Conservation (phyloP, 2,329 filamentous ascomycete species). For the Nannizziopsis arthrosporioides region DNA sequence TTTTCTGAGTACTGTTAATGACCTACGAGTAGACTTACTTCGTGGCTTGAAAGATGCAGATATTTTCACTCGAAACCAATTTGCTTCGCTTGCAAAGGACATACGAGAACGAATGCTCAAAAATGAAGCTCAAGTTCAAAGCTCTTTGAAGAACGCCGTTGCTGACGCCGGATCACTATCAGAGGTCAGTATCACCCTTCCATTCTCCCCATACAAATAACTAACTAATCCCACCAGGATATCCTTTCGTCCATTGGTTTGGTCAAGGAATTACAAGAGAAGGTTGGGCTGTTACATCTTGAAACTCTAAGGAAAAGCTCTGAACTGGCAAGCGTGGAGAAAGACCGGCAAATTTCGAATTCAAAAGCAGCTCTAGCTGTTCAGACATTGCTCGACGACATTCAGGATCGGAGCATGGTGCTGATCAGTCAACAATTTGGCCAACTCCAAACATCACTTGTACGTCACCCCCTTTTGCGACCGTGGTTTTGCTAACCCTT, state of each 20-base stretch:
- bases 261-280: slow-evolving; percentile 15
- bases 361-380: slow-evolving; percentile 23
- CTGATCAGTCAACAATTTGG: slow-evolving; percentile 23
- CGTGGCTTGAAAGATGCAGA: slow-evolving; percentile 26
- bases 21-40: slow-evolving; percentile 23
- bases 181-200: slow-evolving; percentile 9
- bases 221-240: slow-evolving; percentile 20
- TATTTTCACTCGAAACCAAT: slow-evolving; percentile 16
- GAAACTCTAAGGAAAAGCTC: slow-evolving; percentile 21
- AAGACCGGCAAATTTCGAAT: slow-evolving; percentile 21
- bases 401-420: slow-evolving; percentile 23
- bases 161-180: slow-evolving; percentile 8
- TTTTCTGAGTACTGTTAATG: slow-evolving; percentile 25
- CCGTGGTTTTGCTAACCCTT: background rate
- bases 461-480: slow-evolving; percentile 14
- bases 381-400: slow-evolving; percentile 23
- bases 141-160: slow-evolving; percentile 11
- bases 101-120: slow-evolving; percentile 21
- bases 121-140: slow-evolving; percentile 17
- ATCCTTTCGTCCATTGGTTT: slow-evolving; percentile 10
- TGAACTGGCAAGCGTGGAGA: slow-evolving; percentile 21
- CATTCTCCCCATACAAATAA: background rate
- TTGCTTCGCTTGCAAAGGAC: slow-evolving; percentile 21
- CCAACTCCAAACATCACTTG: slow-evolving; percentile 27
- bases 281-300: slow-evolving; percentile 10